Evolutionary conservation across 345 rosid genomes (phyloP), one percentile per base, ranked within the genome.

Genomic region (Lepidium africanum): DNA sequence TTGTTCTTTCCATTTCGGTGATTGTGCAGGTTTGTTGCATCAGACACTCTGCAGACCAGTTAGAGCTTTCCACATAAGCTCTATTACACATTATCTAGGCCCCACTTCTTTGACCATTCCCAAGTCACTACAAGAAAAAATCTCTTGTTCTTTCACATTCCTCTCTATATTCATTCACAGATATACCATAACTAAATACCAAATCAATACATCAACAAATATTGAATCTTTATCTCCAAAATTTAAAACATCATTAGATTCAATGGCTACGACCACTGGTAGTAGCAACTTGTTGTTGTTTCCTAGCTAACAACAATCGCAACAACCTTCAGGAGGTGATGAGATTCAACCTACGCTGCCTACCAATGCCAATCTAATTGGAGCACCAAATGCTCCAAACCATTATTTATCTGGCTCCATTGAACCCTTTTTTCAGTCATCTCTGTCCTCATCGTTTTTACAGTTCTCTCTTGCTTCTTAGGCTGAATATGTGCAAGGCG

Each of bases 361-460:
- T 3, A 67, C 72, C 2, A 75, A 9, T 48, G 60, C 65, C 10
- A 75, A 62, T 55, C 54, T 75, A 8, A 9, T 70, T 4, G 32
- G 70, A 2, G 66, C 70, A 30, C 61, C 82, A 7, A 59, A 53
- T 45, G 51, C 32, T 30, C 51, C 63, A 12, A 58, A 39, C 21
- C 75, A 70, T 62, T 53, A 71, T 53, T 66, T 86, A 4, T 77
- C 86, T 2, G 89, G 92, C 15, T 81, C 95, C 36, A 79, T 86
- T 6, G 87, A 91, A n/a, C 92, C 91, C 0, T 88, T 91, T 80
- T 81, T 91, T 9, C 73, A 0, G 87, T 82, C 46, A 80, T 91
- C 49, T 88, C 88, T 12, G 81, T 83, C 48, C 69, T 88, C 0
- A 52, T 74, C 3, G 49, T 87, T 75, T 81, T 88, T 13, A 77